These are phyloP conservation scores for Pleurotus tuoliensis DNA, from an alignment of 768 basidiomycete species.

Conservation along the genomic window DNA sequence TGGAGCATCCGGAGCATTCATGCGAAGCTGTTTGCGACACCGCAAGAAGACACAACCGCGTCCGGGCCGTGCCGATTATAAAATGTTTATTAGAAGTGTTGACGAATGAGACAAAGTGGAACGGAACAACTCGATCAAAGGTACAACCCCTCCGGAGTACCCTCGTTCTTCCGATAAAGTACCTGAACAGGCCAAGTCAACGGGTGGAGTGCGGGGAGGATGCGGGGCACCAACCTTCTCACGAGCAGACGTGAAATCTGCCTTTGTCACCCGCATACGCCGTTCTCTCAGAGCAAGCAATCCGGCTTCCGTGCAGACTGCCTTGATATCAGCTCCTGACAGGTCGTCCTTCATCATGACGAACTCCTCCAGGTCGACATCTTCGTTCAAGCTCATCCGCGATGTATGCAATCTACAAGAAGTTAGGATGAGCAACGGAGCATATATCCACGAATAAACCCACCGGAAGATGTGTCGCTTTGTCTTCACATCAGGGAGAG, in stretches of 20 bases:
- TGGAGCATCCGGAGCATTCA: neutral
- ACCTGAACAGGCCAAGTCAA: constrained; percentile 39
- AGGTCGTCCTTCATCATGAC: constrained; percentile 95
- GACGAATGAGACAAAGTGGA: neutral
- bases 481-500: constrained; percentile 95
- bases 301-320: constrained; percentile 98
- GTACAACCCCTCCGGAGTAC: constrained; percentile 87
- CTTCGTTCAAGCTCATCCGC: constrained; percentile 84
- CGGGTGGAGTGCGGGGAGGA: neutral
- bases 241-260: constrained; percentile 84
- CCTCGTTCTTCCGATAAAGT: constrained; percentile 96
- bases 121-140: constrained; percentile 37
- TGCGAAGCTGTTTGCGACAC: neutral
- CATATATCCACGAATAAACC: constrained; percentile 11
- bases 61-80: neutral
- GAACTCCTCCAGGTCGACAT: constrained; percentile 95
- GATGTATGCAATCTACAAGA: constrained; percentile 76
- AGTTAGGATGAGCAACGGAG: constrained; percentile 8
- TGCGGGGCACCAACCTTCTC: constrained; percentile 68
- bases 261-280: constrained; percentile 90
- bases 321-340: constrained; percentile 98
- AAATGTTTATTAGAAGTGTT: neutral
- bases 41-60: neutral
- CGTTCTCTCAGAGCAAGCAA: constrained; percentile 90
- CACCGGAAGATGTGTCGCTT: constrained; percentile 98